Evolutionary conservation across 208 protist species (phyloP), one percentile per base, ranked within the genome.

Genomic region (Trypanosomatidae sp.): DNA sequence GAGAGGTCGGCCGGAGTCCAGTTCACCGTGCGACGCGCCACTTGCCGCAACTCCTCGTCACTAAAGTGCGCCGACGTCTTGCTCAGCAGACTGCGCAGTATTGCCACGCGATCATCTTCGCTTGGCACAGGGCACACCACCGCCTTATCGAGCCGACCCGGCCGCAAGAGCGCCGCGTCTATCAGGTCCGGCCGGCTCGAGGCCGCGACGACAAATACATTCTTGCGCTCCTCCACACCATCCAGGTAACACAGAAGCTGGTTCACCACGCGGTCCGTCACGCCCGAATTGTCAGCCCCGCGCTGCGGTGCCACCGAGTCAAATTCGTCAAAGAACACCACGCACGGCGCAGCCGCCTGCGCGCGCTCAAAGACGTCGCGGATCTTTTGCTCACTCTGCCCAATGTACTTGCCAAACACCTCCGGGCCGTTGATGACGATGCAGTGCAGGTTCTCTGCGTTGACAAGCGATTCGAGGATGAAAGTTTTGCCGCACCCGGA

Each of bases 171-270:
- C 25, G 95, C 95, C n/a, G 94, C 80, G 82, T 99, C 98, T 50
- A 99, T 98, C 17, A 98, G 79, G 85, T 99, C 99, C 2, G 99
- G 99, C 50, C 99, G 84, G 72, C 99, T 99, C 39, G 99, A 99
- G 12, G 99, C 99, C 13, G 97, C 99, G n/a, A 99, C 91, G 1
- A 99, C 97, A 71, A 98, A 97, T 1, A 99, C 98, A 76, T 95
- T 87, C 75, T 93, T 91, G 64, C 91, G 83, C n/a, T 80, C 87
- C 73, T 98, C 93, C 19, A 99, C 94, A 41, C 99, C 99, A 81
- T 99, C 99, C 74, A 99, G 92, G 86, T 99, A 99, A 46, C 85
- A 98, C 43, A 99, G 83, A 8, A 99, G 87, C 80, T 99, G 98
- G 70, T 97, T 97, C 8, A 99, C 93, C 1, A 99, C 98, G 44